A percentile compares a stretch with the other conserved stretches of the same genome.
These are phyloP conservation scores for Angomonas deanei DNA, from an alignment of 208 protist species.

Conservation along the genomic window DNA sequence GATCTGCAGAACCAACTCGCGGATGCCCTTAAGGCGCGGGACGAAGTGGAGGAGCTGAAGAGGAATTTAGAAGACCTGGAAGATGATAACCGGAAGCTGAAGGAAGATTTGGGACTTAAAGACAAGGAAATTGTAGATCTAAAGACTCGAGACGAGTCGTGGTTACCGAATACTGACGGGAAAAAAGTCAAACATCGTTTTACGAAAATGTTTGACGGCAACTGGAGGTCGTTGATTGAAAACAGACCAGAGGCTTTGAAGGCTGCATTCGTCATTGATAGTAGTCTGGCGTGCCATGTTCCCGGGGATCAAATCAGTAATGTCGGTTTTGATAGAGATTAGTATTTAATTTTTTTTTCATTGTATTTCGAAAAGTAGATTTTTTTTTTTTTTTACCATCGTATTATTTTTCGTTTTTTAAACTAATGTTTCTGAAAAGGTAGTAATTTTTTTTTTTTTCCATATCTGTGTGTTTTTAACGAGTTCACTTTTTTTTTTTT, in stretches of 20 bases:
- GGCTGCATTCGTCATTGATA: conserved; percentile 6
- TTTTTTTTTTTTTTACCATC: conserved; percentile 2
- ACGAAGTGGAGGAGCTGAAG: background rate
- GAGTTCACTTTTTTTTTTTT: background rate
- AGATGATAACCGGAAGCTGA: background rate
- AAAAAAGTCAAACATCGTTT: conserved; percentile 1
- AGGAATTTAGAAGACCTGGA: background rate
- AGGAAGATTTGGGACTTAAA: background rate
- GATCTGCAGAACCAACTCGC: background rate
- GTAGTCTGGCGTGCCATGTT: background rate
- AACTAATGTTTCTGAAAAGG: background rate
- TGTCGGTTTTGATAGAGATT: background rate
- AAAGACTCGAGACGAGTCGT: background rate
- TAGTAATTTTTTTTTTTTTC: background rate
- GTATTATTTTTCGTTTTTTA: conserved; percentile 1
- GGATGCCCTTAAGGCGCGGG: background rate
- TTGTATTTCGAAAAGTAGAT: background rate
- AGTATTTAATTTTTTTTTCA: background rate
- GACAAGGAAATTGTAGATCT: background rate
- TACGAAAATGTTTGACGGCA: conserved; percentile 7
- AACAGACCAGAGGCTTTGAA: background rate
- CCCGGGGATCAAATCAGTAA: background rate
- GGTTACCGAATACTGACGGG: background rate
- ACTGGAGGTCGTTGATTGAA: background rate
- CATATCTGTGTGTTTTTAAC: background rate